A percentile compares a stretch with the other conserved stretches of the same genome.
These are phyloP conservation scores for Saturnispora besseyi DNA, from an alignment of 805 yeast species.

Conservation along the genomic window DNA sequence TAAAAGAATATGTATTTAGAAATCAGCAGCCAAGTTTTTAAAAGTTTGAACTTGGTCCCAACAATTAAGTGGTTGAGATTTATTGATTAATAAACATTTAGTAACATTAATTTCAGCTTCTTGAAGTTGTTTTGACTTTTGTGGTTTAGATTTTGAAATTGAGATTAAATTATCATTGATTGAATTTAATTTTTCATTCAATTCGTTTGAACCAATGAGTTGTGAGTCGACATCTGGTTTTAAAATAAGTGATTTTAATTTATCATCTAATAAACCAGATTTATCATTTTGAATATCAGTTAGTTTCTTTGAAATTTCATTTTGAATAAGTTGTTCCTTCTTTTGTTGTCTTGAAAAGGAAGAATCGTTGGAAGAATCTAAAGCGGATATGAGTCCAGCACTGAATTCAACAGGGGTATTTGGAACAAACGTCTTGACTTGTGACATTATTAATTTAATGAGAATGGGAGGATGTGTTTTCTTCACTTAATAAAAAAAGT, in stretches of 20 bases:
- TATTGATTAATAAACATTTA: conserved; percentile 52
- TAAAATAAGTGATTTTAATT: conserved; percentile 36
- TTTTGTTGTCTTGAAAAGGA: conserved; percentile 48
- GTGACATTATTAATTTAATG: conserved; percentile 3
- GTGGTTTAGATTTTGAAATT: conserved; percentile 24
- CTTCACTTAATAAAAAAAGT: too few relatives aligned
- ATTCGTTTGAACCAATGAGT: conserved; percentile 16
- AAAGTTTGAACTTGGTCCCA: conserved; percentile 73
- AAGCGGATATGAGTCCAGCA: conserved; percentile 76
- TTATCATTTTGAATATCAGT: conserved; percentile 46
- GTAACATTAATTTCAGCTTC: conserved; percentile 42
- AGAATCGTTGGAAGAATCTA: conserved; percentile 73
- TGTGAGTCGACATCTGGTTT: conserved; percentile 27
- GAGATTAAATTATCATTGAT: conserved; percentile 29
- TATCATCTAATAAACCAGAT: conserved; percentile 40
- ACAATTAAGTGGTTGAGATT: conserved; percentile 64
- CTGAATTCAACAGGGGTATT: conserved; percentile 32
- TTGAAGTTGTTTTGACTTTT: conserved; percentile 32
- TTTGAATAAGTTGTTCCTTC: conserved; percentile 57
- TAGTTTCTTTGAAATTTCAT: conserved; percentile 51
- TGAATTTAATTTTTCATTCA: conserved; percentile 27
- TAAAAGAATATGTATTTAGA: conserved; percentile 5
- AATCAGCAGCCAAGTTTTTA: conserved; percentile 40
- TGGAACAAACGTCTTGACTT: conserved; percentile 10
- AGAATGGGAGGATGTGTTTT: too few relatives aligned